phyloP scores from a whole-genome alignment of 495 filamentous ascomycete species.

The Penicillium dipodomyicola region DNA sequence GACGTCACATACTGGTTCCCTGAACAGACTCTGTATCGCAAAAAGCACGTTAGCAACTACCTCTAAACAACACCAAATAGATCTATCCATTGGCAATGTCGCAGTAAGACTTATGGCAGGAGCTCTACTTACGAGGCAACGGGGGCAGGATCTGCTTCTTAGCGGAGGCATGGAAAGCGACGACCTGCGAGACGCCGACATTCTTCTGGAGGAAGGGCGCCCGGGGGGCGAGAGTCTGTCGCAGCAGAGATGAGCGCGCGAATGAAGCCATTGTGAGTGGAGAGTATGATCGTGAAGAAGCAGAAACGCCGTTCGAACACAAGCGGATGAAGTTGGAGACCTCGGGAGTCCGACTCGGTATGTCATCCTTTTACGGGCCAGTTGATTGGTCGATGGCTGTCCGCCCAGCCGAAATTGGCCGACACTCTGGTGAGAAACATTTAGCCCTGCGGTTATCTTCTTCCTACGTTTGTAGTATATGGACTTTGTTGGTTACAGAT shows the following conservation, averaged over 20 bases:
- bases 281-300: slow-evolving; percentile 26
- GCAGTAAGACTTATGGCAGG: not conserved
- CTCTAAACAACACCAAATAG: not conserved
- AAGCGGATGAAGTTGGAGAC: slow-evolving; percentile 39
- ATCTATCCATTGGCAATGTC: not conserved
- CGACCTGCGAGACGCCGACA: slow-evolving; percentile 46
- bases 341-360: slow-evolving; percentile 48
- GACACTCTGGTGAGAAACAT: slow-evolving; percentile 32
- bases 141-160: slow-evolving; percentile 66
- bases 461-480: not conserved
- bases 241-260: slow-evolving; percentile 41
- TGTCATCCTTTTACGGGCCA: slow-evolving; percentile 42
- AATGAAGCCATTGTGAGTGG: slow-evolving; percentile 44
- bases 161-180: slow-evolving; percentile 72
- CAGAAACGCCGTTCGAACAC: slow-evolving; percentile 27
- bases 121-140: slow-evolving; percentile 58
- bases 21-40: slow-evolving; percentile 62
- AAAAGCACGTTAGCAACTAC: slow-evolving; percentile 26
- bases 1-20: slow-evolving; percentile 66
- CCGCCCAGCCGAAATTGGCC: slow-evolving; percentile 49
- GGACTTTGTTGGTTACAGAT: not conserved
- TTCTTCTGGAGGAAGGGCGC: slow-evolving; percentile 40
- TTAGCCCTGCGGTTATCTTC: slow-evolving; percentile 14
- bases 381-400: slow-evolving; percentile 43
- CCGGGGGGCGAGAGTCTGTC: slow-evolving; percentile 40